Base-by-base conservation (phyloP, 352 stramenopile genomes). In the Phytophthora agathidicida region DNA sequence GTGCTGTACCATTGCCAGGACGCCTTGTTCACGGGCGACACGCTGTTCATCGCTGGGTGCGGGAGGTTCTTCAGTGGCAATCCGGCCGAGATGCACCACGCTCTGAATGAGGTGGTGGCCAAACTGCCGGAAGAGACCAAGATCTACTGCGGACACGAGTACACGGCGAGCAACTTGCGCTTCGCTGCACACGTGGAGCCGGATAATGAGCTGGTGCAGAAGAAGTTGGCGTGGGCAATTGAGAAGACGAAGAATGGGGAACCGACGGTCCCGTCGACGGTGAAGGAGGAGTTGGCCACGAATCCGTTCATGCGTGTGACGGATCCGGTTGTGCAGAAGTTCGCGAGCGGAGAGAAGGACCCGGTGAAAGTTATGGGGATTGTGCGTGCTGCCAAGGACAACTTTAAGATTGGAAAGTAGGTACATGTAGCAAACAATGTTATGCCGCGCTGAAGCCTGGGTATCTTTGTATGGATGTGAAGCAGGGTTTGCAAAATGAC, bases 121-220 rank as follows among this genome's bases (percentile, higher is more conserved):
- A 65, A 58, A 35, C 69, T 96, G 17, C 86, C 86, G 2, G 38
- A 68, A 8, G 37, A 70, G 32, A 97, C 90, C 5, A 83, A 84
- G 32, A 80, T 97, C 49, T 97, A 88, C 64, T 93, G 87, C 57
- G 93, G 91, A 14, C 95, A 98, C 65, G 95, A 98, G 76, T 98
- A 98, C 67, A 97, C 93, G 10, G 52, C 80, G 48, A 88, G 67
- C 38, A 98, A 98, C 72, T 74, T 95, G 10, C 78, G 74, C 20
- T 98, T 97, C 44, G 93, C 95, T 6, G 67, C 86, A 16, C 87
- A 86, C 49, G 85, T 98, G 30, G 93, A 98, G 62, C 92, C 93
- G 6, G 58, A 83, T n/a, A 98, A 98, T 71, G 57, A 60, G 3
- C 62, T 63, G 0, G 64, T 96, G 17, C 59, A 73, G 32, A 61